Evolutionary conservation across 305 asterid genomes (phyloP).

Genomic region (Galium porrigens): DNA sequence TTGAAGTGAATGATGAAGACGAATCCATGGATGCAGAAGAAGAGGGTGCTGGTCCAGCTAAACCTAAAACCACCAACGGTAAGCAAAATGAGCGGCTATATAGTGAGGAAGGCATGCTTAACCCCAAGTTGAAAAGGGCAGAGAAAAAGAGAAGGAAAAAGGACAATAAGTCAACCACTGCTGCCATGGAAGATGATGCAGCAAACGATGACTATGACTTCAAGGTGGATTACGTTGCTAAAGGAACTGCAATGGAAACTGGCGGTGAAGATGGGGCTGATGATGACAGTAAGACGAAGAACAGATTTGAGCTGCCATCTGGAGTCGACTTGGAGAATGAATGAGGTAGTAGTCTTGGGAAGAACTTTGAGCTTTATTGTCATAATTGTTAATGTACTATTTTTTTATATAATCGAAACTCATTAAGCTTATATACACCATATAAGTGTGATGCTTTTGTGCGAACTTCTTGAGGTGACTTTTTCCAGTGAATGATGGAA

Average conservation of each 20-base stretch:
- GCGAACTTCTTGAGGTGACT: background rate
- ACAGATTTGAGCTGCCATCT: slow-evolving; percentile 48
- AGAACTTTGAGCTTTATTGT: background rate
- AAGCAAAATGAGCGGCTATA: slow-evolving; percentile 72
- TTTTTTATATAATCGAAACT: background rate
- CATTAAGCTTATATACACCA: background rate
- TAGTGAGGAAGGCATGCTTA: slow-evolving; percentile 63
- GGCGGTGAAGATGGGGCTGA: slow-evolving; percentile 26
- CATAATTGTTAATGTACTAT: background rate
- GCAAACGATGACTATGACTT: slow-evolving; percentile 52
- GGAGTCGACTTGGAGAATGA: slow-evolving; percentile 47
- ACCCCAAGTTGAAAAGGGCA: slow-evolving; percentile 53
- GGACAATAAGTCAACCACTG: slow-evolving; percentile 16
- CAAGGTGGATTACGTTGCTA: slow-evolving; percentile 44
- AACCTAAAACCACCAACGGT: slow-evolving; percentile 32
- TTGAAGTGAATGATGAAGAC: slow-evolving; percentile 22
- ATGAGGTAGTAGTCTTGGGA: slow-evolving; percentile 9
- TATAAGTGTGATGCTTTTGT: background rate
- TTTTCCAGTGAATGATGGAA: background rate
- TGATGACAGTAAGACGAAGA: slow-evolving; percentile 17
- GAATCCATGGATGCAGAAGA: slow-evolving; percentile 43
- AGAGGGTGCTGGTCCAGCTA: slow-evolving; percentile 24
- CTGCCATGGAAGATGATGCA: slow-evolving; percentile 32
- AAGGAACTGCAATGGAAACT: slow-evolving; percentile 32
- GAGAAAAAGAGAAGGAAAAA: slow-evolving; percentile 51